phyloP scores from a whole-genome alignment of 805 yeast genomes.

The Geotrichum ghanense region DNA sequence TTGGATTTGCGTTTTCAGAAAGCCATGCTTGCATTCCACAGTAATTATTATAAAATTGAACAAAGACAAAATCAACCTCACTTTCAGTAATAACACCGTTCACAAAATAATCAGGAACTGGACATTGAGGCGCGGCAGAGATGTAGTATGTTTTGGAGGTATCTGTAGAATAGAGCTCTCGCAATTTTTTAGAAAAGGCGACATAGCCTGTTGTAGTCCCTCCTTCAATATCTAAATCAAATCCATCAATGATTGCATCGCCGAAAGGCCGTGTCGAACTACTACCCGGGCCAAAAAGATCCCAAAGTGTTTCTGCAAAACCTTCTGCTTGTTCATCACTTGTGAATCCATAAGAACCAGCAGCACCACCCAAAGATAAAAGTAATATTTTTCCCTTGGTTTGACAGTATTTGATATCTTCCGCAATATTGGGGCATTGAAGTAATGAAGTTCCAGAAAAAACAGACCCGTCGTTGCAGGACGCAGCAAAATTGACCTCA shows the following conservation, averaged over 20 bases:
- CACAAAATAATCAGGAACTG: constrained; percentile 42
- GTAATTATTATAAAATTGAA: constrained; percentile 57
- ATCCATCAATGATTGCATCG: constrained; percentile 52
- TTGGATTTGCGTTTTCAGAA: constrained; percentile 12
- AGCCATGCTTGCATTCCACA: constrained; percentile 25
- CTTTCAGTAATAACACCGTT: constrained; percentile 33
- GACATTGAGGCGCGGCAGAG: constrained; percentile 62
- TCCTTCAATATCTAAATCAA: constrained; percentile 51
- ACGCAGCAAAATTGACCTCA: constrained; percentile 47
- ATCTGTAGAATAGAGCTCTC: constrained; percentile 16
- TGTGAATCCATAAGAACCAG: constrained; percentile 40
- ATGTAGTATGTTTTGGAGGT: constrained; percentile 35
- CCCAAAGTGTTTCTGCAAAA: constrained; percentile 35
- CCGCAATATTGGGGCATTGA: constrained; percentile 35
- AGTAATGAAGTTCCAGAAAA: constrained; percentile 28
- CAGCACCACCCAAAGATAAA: constrained; percentile 50
- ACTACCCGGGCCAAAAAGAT: constrained; percentile 37
- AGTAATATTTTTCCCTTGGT: constrained; percentile 56
- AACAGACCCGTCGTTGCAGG: constrained; percentile 26
- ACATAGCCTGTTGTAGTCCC: constrained; percentile 38
- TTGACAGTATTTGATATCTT: constrained; percentile 67
- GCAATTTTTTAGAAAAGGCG: constrained; percentile 31
- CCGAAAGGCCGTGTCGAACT: constrained; percentile 33
- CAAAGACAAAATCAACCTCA: constrained; percentile 45
- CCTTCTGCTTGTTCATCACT: constrained; percentile 35